Conservation (phyloP, 2,329 filamentous ascomycete genomes). For the Pyrenophora tritici-repentis region DNA sequence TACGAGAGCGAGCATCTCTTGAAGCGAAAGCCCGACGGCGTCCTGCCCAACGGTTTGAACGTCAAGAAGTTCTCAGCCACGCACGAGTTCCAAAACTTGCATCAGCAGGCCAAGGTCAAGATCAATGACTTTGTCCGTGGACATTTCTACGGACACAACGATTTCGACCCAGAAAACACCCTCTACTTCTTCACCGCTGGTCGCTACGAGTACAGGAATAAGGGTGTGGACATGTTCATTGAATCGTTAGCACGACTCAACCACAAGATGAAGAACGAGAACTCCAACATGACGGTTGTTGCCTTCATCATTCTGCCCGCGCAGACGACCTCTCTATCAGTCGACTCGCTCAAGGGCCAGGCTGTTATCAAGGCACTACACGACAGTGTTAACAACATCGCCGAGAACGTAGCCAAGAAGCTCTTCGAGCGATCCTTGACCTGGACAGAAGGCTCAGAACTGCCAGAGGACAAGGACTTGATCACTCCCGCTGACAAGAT, state of each 20-base stretch:
- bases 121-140: conserved; percentile 98
- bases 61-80: conserved; percentile 98
- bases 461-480: conserved; percentile 96
- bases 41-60: conserved; percentile 94
- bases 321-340: conserved; percentile 90
- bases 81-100: conserved; percentile 98
- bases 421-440: conserved; percentile 92
- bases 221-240: conserved; percentile 99
- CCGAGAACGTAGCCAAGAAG: conserved; percentile 87
- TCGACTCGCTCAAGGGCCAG: conserved; percentile 94
- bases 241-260: conserved; percentile 94
- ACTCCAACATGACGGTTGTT: conserved; percentile 91
- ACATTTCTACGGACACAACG: conserved; percentile 97
- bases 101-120: conserved; percentile 95
- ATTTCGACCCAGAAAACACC: conserved; percentile 95
- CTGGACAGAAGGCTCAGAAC: conserved; percentile 92
- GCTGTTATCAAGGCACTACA: conserved; percentile 95
- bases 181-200: conserved; percentile 97
- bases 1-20: conserved; percentile 97
- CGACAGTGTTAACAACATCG: conserved; percentile 91
- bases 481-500: conserved; percentile 92
- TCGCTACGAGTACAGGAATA: conserved; percentile 97
- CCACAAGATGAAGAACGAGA: conserved; percentile 81
- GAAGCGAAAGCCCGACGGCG: conserved; percentile 96
- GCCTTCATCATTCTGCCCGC: conserved; percentile 99